A percentile compares a stretch with the other conserved stretches of the same genome.
These are phyloP conservation scores for Ligustrum vulgare DNA, from an alignment of 257 asterid genomes.

Conservation along the genomic window DNA sequence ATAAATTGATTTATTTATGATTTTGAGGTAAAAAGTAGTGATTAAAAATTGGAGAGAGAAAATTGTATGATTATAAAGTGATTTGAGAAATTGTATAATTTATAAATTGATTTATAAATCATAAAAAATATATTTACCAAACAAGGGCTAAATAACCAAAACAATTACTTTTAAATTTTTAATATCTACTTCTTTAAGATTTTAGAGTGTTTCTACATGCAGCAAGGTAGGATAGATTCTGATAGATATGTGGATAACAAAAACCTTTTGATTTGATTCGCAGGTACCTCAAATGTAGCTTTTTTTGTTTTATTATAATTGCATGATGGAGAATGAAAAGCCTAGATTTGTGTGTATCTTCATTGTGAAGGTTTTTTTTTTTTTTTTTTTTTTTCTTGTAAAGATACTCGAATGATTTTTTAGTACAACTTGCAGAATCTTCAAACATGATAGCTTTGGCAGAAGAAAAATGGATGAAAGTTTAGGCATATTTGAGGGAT, in stretches of 20 bases:
- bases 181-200: too few relatives aligned
- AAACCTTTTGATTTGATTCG: slow-evolving; percentile 23
- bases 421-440: slow-evolving; percentile 43
- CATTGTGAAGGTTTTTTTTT: slow-evolving; percentile 34
- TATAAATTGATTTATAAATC: too few relatives aligned
- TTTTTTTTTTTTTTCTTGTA: slow-evolving; percentile 15
- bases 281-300: not conserved
- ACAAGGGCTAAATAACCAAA: too few relatives aligned
- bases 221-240: not conserved
- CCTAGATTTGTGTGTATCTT: slow-evolving; percentile 28
- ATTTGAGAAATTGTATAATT: too few relatives aligned
- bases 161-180: too few relatives aligned
- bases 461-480: slow-evolving; percentile 32
- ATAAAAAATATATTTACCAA: too few relatives aligned
- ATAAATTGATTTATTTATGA: too few relatives aligned
- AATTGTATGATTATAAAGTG: too few relatives aligned
- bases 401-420: slow-evolving; percentile 30
- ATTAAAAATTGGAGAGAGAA: too few relatives aligned
- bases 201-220: slow-evolving; percentile 17
- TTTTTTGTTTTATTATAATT: not conserved
- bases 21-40: too few relatives aligned
- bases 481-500: slow-evolving; percentile 28
- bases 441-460: slow-evolving; percentile 38
- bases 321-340: slow-evolving; percentile 26
- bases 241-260: slow-evolving; percentile 9